These are phyloP conservation scores for Isoetes taiwanensis DNA, from an alignment of 75 land plant species.

Conservation along the genomic window DNA sequence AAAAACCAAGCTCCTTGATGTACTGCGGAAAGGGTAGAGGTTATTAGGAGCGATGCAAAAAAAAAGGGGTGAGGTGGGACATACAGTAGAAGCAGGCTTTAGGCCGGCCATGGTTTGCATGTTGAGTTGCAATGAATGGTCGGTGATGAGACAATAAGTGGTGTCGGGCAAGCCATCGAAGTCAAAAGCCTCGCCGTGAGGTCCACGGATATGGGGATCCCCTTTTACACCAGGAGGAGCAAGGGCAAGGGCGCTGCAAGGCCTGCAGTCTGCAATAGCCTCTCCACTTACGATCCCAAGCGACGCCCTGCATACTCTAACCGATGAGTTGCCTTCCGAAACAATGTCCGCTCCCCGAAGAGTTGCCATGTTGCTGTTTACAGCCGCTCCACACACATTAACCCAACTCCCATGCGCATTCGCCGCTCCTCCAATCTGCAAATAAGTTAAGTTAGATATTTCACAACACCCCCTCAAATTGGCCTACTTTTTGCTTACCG, in stretches of 20 bases:
- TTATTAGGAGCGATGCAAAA: too few relatives aligned
- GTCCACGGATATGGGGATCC: slow-evolving; percentile 6
- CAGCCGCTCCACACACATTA: background rate
- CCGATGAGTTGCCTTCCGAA: background rate
- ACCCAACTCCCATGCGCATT: background rate
- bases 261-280: background rate
- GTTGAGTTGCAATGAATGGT: background rate
- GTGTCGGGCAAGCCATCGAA: background rate
- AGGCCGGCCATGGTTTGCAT: background rate
- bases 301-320: background rate
- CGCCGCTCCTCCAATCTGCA: background rate
- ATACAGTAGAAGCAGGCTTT: background rate
- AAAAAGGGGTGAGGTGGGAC: background rate
- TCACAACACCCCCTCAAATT: background rate
- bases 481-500: background rate
- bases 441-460: background rate
- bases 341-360: background rate
- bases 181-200: slow-evolving; percentile 1
- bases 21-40: too few relatives aligned
- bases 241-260: background rate
- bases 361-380: background rate
- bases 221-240: background rate
- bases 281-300: background rate
- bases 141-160: background rate
- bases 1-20: too few relatives aligned